Evolutionary conservation across 495 filamentous ascomycete species (phyloP).

Genomic region (Cetradonia linearis): DNA sequence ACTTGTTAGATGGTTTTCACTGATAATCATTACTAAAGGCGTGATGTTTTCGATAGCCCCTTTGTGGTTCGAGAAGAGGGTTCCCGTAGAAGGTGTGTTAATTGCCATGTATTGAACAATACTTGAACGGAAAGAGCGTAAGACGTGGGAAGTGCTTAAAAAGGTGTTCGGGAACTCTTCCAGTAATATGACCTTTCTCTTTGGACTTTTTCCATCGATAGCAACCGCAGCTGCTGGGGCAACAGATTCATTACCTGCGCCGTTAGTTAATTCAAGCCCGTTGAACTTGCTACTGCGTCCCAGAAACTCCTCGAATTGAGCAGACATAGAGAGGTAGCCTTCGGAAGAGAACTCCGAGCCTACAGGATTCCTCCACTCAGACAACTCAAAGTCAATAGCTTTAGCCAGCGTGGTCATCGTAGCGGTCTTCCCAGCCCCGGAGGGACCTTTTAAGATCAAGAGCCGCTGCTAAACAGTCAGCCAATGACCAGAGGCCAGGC

Average conservation of each 20-base stretch:
- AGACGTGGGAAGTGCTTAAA: slow-evolving; percentile 50
- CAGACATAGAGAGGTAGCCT: slow-evolving; percentile 52
- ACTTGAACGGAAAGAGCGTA: slow-evolving; percentile 64
- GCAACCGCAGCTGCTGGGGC: not conserved
- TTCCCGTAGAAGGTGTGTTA: slow-evolving; percentile 39
- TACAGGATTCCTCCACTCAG: slow-evolving; percentile 85
- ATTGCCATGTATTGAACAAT: slow-evolving; percentile 64
- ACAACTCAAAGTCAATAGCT: slow-evolving; percentile 57
- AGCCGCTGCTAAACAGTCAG: slow-evolving; percentile 48
- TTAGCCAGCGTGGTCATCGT: slow-evolving; percentile 67
- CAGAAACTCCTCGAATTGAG: slow-evolving; percentile 87
- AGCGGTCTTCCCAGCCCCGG: slow-evolving; percentile 86
- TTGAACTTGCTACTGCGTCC: slow-evolving; percentile 66
- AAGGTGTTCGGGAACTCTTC: slow-evolving; percentile 93
- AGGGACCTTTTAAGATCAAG: slow-evolving; percentile 79
- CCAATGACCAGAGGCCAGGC: not conserved
- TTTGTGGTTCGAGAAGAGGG: slow-evolving; percentile 25
- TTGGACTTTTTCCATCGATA: slow-evolving; percentile 7
- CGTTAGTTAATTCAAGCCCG: slow-evolving; percentile 49
- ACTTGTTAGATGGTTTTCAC: slow-evolving; percentile 72
- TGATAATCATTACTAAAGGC: slow-evolving; percentile 81
- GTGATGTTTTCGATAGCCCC: slow-evolving; percentile 33
- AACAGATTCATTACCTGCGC: slow-evolving; percentile 1
- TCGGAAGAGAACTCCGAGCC: slow-evolving; percentile 46
- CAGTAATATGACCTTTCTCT: slow-evolving; percentile 60